A percentile compares a stretch with the other conserved stretches of the same genome.
Evolutionary conservation across 495 filamentous ascomycete genomes (phyloP).

Genomic region (Staphylotrichum longicolle): DNA sequence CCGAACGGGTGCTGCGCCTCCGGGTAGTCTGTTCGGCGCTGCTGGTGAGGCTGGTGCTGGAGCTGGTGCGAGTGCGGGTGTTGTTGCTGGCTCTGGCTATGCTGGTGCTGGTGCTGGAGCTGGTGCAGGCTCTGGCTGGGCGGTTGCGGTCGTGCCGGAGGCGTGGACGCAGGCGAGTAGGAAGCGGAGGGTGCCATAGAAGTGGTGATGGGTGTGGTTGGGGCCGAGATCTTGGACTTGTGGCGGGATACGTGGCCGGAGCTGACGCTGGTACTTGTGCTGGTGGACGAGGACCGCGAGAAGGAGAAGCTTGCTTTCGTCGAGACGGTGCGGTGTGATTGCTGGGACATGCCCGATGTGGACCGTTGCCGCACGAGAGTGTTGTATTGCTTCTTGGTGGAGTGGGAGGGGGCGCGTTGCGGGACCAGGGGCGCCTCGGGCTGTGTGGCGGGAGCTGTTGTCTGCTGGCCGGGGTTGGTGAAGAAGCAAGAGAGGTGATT

Average conservation of each 20-base stretch:
- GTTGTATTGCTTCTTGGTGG: constrained; percentile 60
- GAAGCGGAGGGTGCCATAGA: constrained; percentile 26
- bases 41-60: constrained; percentile 17
- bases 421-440: constrained; percentile 64
- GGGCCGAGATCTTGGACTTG: constrained; percentile 33
- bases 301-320: constrained; percentile 47
- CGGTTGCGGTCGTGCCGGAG: constrained; percentile 31
- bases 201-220: constrained; percentile 21
- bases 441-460: constrained; percentile 28
- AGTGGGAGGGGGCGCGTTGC: constrained; percentile 75
- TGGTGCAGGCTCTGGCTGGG: constrained; percentile 3
- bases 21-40: constrained; percentile 34
- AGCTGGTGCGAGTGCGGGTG: not conserved
- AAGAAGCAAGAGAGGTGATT: constrained; percentile 86
- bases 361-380: constrained; percentile 64
- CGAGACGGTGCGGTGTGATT: constrained; percentile 42
- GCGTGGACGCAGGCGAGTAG: constrained; percentile 20
- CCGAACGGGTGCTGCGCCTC: constrained; percentile 59
- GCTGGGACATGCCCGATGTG: constrained; percentile 50
- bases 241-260: constrained; percentile 33
- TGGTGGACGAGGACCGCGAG: constrained; percentile 49
- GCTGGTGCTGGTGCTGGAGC: constrained; percentile 19
- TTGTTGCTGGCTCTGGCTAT: not conserved
- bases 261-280: constrained; percentile 45
- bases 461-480: constrained; percentile 49